Conservation (phyloP, 2,329 filamentous ascomycete genomes). For the Nemania sp. region DNA sequence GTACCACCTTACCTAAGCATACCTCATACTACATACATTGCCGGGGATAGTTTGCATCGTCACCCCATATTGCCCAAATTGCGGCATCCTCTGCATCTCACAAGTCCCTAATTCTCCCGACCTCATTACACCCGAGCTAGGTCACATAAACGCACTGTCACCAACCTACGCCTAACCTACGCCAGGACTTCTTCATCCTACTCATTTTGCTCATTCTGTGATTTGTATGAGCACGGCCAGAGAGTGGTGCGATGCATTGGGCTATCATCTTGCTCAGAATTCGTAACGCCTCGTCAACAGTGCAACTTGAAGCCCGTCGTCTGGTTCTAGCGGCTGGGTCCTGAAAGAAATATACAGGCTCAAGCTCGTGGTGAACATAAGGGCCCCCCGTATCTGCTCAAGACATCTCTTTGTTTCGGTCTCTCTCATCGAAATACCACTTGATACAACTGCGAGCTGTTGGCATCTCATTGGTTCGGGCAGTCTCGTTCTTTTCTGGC, state of each 20-base stretch:
- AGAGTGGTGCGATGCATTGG: neutral
- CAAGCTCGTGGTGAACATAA: neutral
- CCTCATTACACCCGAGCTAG: slow-evolving; percentile 1
- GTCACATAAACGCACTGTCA: neutral
- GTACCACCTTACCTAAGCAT: too few relatives aligned
- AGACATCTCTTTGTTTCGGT: slow-evolving; percentile 5
- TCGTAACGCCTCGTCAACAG: neutral
- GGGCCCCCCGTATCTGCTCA: neutral
- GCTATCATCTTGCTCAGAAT: neutral
- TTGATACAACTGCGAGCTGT: neutral
- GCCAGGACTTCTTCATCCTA: too few relatives aligned
- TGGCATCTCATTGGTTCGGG: neutral
- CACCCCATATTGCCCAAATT: neutral
- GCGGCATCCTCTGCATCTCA: neutral
- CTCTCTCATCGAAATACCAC: neutral
- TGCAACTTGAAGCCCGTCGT: too few relatives aligned
- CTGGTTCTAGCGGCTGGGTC: too few relatives aligned
- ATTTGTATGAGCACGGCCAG: neutral
- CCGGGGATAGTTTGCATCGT: neutral
- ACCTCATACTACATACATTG: too few relatives aligned
- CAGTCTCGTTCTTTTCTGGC: neutral
- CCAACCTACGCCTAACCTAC: neutral
- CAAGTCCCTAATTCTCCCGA: neutral
- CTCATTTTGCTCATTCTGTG: neutral
- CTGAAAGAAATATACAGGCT: too few relatives aligned